Conservation (phyloP, 495 filamentous ascomycete species). For the Hyaloscypha hepaticicola region DNA sequence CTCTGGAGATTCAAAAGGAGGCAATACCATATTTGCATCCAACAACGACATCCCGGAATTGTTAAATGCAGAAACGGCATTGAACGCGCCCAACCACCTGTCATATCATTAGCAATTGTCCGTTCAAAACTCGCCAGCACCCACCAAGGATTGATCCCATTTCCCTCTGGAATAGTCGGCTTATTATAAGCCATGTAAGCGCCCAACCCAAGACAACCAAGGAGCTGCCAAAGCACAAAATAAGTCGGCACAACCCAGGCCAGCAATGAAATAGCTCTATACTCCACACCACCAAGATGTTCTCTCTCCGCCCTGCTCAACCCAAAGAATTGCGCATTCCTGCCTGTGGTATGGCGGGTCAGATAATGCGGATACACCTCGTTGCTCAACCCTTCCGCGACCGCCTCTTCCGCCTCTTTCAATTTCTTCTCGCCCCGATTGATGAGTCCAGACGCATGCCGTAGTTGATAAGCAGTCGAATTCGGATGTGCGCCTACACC, state of each 20-base stretch:
- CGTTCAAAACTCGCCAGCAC: conserved; percentile 3
- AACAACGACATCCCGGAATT: conserved; percentile 86
- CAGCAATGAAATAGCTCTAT: conserved; percentile 72
- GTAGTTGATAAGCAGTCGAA: conserved; percentile 16
- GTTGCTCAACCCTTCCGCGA: neutral
- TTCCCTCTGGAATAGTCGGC: conserved; percentile 55
- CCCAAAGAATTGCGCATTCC: conserved; percentile 73
- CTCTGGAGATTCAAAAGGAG: neutral
- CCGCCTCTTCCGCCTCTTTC: neutral
- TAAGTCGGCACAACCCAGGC: conserved; percentile 72
- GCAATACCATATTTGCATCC: conserved; percentile 69
- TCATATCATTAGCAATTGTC: neutral
- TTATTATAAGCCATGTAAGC: conserved; percentile 65
- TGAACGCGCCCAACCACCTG: conserved; percentile 72
- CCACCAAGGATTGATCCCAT: conserved; percentile 64
- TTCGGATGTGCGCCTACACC: conserved; percentile 27
- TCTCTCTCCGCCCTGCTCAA: conserved; percentile 68
- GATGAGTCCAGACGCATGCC: neutral
- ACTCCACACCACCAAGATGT: conserved; percentile 75
- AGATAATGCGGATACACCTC: conserved; percentile 26
- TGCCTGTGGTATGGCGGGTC: conserved; percentile 45
- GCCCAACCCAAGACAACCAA: conserved; percentile 71
- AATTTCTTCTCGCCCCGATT: neutral
- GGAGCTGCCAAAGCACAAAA: conserved; percentile 66
- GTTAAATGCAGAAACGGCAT: conserved; percentile 76